Evolutionary conservation across 345 rosid species (phyloP), one percentile per base, ranked within the genome.

Genomic region (Populus ilicifolia): DNA sequence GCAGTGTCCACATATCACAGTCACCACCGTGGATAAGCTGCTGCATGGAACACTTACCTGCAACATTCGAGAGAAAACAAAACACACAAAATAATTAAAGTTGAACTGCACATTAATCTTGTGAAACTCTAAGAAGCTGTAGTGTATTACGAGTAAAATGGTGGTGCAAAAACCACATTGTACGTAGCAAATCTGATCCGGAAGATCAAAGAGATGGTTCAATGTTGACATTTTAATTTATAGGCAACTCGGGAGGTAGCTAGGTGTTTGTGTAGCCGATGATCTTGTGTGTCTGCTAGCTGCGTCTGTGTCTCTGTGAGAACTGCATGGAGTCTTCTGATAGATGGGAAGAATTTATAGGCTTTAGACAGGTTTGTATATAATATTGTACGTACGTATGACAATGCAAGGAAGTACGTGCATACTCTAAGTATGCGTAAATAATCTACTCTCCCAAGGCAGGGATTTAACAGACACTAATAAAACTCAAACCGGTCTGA

Each of bases 1-100:
- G 90, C 99, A 96, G 80, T 90, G 96, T 33, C 99, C 98, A 74
- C 99, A 96, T 86, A 95, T 90, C 84, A 94, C 98, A 2, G 97
- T 91, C 72, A 94, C 98, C 85, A 86, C 91, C 96, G 82, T 85
- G 48, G 97, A 91, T 85, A 91, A 63, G 90, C 96, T 96, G 77
- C 90, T 87, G 77, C 88, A 87, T 36, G 98, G 98, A 6, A 94
- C 99, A 84, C 93, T 94, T 52, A 96, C 99, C 99, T 96, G 73
- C 74, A 80, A 17, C 43, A 27, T 48, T 50, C 18, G 27, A 27
- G 43, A 48, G 7, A 20, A 29, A 43, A 59, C 38, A 17, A 33
- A 64, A 12, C 9, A 2, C 16, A 29, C 33, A 38, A 62, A 16
- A 25, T 21, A 14, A 70, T 67, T 21, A 39, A 67, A 36, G n/a